These are phyloP conservation scores for Trichoderma hamatum DNA, from an alignment of 2,329 filamentous ascomycete species.

Conservation along the genomic window DNA sequence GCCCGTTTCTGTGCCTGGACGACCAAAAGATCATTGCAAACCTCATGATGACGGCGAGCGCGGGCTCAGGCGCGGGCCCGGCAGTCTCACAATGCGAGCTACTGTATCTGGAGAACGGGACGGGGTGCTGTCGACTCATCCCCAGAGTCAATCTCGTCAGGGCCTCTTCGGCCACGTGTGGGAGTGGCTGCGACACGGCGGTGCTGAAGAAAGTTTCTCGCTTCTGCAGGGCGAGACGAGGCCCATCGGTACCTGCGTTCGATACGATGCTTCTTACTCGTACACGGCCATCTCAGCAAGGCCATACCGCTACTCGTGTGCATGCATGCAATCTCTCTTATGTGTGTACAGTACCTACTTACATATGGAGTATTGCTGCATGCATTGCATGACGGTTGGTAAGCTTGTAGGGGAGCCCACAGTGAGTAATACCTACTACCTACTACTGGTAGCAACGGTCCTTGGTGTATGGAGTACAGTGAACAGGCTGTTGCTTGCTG, in stretches of 20 bases:
- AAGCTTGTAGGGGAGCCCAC: background rate
- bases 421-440: background rate
- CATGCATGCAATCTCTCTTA: background rate
- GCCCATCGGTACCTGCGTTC: conserved; percentile 17
- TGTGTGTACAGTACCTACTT: background rate
- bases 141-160: conserved; percentile 13
- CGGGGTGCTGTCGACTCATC: background rate
- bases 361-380: background rate
- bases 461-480: background rate
- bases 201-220: conserved; percentile 17
- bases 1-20: background rate
- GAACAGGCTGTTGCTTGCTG: too few relatives aligned
- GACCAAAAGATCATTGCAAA: background rate
- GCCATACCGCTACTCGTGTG: background rate
- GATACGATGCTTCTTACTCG: background rate
- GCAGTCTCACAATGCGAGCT: conserved; percentile 2
- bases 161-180: conserved; percentile 14
- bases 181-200: conserved; percentile 11
- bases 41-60: background rate
- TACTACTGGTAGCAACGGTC: background rate
- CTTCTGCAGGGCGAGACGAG: conserved; percentile 14
- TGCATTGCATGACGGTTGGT: background rate
- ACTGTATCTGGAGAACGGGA: background rate
- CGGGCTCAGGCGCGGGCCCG: background rate
- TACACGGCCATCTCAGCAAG: background rate